phyloP scores from a whole-genome alignment of 495 filamentous ascomycete species.

The Daldinia vernicosa region DNA sequence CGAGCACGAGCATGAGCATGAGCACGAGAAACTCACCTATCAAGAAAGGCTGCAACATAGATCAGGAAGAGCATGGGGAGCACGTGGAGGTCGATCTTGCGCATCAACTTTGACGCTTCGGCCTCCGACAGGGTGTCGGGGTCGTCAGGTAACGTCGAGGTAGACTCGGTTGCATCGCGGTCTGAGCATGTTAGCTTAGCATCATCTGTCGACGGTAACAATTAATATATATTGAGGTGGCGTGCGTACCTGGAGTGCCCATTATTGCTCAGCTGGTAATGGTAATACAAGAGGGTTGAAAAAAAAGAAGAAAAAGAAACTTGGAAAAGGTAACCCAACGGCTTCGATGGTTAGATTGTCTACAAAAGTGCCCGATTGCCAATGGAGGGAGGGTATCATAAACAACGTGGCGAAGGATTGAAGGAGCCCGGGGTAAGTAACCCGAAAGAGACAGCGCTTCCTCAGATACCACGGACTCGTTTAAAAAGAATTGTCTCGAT shows the following conservation, averaged over 20 bases:
- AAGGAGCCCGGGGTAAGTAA: background rate
- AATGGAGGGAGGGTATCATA: background rate
- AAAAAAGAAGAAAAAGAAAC: background rate
- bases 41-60: conserved; percentile 82
- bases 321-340: background rate
- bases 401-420: conserved; percentile 2
- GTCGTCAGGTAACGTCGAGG: background rate
- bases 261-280: background rate
- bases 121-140: conserved; percentile 16
- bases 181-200: background rate
- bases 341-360: background rate
- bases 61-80: conserved; percentile 81
- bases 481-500: conserved; percentile 1
- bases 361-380: background rate
- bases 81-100: conserved; percentile 80
- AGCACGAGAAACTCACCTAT: conserved; percentile 30
- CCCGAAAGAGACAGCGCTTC: background rate
- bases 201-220: background rate
- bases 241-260: background rate
- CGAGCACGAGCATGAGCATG: too few species aligned
- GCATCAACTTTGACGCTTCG: conserved; percentile 59
- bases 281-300: background rate
- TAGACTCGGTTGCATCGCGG: background rate
- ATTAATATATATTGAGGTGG: background rate
- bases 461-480: background rate